Percentiles rank a stretch among this genome's conserved stretches.
Conservation (phyloP, 257 asterid genomes). For the Plantago major region DNA sequence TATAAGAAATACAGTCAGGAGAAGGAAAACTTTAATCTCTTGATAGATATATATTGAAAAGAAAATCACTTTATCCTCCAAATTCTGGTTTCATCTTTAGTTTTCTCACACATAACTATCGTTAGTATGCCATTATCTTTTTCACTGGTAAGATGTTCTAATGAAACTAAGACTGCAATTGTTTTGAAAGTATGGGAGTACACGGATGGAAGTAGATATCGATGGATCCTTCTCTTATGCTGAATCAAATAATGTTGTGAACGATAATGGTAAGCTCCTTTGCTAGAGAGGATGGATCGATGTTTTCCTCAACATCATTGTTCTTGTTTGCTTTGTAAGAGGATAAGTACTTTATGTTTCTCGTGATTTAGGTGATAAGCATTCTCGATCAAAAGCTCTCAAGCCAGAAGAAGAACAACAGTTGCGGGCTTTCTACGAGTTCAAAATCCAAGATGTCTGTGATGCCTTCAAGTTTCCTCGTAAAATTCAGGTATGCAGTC, state of each 20-base stretch:
- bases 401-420: constrained; percentile 88
- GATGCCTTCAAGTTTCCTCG: constrained; percentile 98
- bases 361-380: constrained; percentile 61
- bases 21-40: too few species aligned
- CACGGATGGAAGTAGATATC: constrained; percentile 78
- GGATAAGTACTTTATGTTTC: constrained; percentile 14
- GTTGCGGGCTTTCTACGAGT: constrained; percentile 83
- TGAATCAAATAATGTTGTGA: constrained; percentile 50
- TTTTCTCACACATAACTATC: neutral
- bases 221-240: constrained; percentile 88
- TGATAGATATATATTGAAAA: too few species aligned
- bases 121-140: constrained; percentile 12
- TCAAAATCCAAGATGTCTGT: constrained; percentile 93
- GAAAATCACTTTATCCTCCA: too few species aligned
- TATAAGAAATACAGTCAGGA: too few species aligned
- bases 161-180: constrained; percentile 27
- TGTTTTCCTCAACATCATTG: constrained; percentile 9
- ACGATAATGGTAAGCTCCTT: constrained; percentile 40
- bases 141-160: constrained; percentile 18
- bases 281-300: constrained; percentile 13
- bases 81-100: neutral
- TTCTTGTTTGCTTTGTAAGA: constrained; percentile 19
- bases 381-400: constrained; percentile 76
- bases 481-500: constrained; percentile 70
- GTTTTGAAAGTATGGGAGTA: constrained; percentile 71